phyloP scores from a whole-genome alignment of 371 early-diverging fungal species.

The Choanephora cucurbitarum region DNA sequence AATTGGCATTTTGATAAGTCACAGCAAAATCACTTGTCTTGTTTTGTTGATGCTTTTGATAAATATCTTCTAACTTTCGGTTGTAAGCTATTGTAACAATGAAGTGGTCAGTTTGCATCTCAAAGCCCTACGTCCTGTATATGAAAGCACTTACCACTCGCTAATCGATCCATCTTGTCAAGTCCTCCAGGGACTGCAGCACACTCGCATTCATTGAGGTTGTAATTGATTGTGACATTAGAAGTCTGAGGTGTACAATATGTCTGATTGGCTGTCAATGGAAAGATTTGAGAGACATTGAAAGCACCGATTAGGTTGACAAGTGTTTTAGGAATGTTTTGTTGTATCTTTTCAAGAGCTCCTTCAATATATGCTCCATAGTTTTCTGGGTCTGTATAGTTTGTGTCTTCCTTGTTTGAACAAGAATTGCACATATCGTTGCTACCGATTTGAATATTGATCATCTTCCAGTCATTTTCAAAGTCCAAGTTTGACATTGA shows the following conservation, averaged over 20 bases:
- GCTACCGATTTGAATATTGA: constrained; percentile 47
- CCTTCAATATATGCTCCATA: constrained; percentile 24
- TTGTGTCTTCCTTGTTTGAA: background rate
- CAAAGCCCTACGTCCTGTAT: too few relatives aligned
- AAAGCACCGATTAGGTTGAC: constrained; percentile 32
- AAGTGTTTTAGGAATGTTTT: constrained; percentile 22
- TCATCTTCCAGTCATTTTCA: constrained; percentile 46
- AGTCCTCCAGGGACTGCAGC: constrained; percentile 19
- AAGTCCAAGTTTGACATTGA: constrained; percentile 16
- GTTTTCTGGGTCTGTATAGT: constrained; percentile 21
- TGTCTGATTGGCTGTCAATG: constrained; percentile 16
- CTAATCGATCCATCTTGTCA: constrained; percentile 18
- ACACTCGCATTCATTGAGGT: constrained; percentile 9
- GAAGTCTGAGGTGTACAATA: constrained; percentile 12
- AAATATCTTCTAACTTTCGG: constrained; percentile 17
- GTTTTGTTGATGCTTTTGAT: constrained; percentile 26
- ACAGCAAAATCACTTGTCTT: constrained; percentile 27
- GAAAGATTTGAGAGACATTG: constrained; percentile 28
- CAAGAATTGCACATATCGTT: constrained; percentile 35
- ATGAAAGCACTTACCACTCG: too few relatives aligned
- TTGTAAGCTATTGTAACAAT: constrained; percentile 17
- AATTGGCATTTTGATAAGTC: constrained; percentile 21
- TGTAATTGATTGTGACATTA: background rate
- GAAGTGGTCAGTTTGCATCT: background rate
- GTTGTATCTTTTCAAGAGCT: constrained; percentile 22